Conservation (phyloP, 345 rosid species). For the Brassica juncea region DNA sequence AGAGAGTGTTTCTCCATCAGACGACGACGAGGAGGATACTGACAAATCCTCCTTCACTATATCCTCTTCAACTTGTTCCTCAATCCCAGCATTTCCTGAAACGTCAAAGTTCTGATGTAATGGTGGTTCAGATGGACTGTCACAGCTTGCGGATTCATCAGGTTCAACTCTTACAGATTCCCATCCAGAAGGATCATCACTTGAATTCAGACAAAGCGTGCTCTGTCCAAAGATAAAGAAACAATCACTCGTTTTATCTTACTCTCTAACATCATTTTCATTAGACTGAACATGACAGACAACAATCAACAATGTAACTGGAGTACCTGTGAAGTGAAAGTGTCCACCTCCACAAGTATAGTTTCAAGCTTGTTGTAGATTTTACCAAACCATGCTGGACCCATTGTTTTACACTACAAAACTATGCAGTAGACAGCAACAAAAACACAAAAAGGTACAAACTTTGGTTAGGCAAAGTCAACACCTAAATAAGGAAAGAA, state of each 20-base stretch:
- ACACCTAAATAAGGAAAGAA: background rate
- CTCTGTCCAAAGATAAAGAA: constrained; percentile 41
- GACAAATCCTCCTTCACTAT: constrained; percentile 20
- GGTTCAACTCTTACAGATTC: constrained; percentile 3
- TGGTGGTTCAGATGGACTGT: constrained; percentile 34
- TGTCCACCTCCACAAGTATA: constrained; percentile 63
- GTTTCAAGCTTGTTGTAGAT: constrained; percentile 70
- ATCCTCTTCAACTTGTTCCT: constrained; percentile 33
- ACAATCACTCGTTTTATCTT: background rate
- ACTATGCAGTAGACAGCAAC: background rate
- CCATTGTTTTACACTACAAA: constrained; percentile 46
- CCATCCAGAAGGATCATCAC: constrained; percentile 13
- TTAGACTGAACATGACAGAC: background rate
- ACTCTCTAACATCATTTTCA: background rate
- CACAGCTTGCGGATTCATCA: constrained; percentile 4
- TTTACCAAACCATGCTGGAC: constrained; percentile 63
- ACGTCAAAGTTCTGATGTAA: constrained; percentile 28
- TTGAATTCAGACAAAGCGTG: constrained; percentile 19
- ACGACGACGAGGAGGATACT: constrained; percentile 17
- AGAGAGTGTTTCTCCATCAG: constrained; percentile 33
- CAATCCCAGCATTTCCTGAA: constrained; percentile 9
- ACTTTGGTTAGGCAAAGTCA: constrained; percentile 1
- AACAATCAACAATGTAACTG: background rate
- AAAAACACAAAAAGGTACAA: background rate
- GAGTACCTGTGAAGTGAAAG: constrained; percentile 45